Evolutionary conservation across 1,284 basidiomycete genomes (phyloP).

Genomic region (Malassezia caprae): DNA sequence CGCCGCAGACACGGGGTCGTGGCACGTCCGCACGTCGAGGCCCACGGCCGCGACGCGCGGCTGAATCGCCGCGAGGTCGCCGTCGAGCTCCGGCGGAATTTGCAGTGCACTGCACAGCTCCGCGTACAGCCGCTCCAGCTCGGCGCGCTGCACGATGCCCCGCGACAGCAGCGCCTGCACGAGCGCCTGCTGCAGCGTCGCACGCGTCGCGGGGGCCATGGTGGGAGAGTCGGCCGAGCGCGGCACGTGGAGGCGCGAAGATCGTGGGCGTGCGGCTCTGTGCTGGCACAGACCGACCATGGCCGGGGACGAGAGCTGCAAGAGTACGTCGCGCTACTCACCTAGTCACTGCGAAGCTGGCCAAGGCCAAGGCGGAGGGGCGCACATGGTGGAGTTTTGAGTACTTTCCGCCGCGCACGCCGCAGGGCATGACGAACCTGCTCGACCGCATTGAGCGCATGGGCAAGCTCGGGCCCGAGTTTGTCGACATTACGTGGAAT

Average conservation of each 20-base stretch:
- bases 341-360: conserved; percentile 43
- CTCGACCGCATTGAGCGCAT: conserved; percentile 92
- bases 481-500: conserved; percentile 98
- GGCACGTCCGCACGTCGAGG: conserved; percentile 28
- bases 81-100: neutral
- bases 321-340: conserved; percentile 13
- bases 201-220: neutral
- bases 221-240: conserved; percentile 8
- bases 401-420: conserved; percentile 88
- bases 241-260: conserved; percentile 4
- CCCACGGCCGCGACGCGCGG: conserved; percentile 14
- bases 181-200: conserved; percentile 11
- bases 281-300: neutral
- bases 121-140: neutral
- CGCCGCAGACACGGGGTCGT: conserved; percentile 22
- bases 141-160: neutral
- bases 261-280: neutral
- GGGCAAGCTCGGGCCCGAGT: conserved; percentile 87
- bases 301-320: conserved; percentile 5
- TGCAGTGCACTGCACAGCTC: neutral
- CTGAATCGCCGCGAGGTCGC: conserved; percentile 7
- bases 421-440: conserved; percentile 57
- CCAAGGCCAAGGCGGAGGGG: conserved; percentile 43
- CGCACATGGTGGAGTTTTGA: conserved; percentile 60
- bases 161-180: conserved; percentile 13